These are phyloP conservation scores for Lachnellula cervina DNA, from an alignment of 2,329 filamentous ascomycete species.

Conservation along the genomic window DNA sequence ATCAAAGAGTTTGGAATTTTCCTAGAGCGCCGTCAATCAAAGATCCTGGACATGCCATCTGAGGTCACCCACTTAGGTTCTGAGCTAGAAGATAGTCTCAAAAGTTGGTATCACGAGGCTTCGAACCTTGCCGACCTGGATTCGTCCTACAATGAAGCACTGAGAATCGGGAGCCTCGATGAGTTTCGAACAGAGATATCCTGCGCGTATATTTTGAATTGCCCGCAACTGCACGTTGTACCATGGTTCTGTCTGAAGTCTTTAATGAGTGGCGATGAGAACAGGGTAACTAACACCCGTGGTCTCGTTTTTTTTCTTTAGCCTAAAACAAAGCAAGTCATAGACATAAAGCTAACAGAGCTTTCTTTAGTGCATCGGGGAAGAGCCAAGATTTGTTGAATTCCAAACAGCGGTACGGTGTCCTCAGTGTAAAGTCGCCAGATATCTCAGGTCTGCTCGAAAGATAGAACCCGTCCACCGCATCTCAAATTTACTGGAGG, in stretches of 20 bases:
- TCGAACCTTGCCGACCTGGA: not conserved
- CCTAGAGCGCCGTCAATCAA: not conserved
- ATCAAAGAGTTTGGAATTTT: not conserved
- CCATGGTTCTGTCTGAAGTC: not conserved
- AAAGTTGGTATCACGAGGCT: not conserved
- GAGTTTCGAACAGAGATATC: not conserved
- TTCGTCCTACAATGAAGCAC: not conserved
- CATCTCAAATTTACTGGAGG: not conserved
- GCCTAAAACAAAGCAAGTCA: not conserved
- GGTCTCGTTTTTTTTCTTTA: not conserved
- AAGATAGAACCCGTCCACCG: not conserved
- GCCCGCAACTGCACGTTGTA: constrained; percentile 30
- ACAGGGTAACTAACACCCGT: not conserved
- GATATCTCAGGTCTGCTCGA: not conserved
- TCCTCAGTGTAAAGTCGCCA: not conserved
- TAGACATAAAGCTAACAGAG: too few species aligned
- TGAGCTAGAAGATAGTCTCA: not conserved
- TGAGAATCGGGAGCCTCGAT: not conserved
- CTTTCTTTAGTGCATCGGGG: too few species aligned
- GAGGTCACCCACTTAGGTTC: not conserved
- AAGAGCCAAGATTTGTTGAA: not conserved
- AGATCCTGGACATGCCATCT: not conserved
- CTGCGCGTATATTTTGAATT: constrained; percentile 13
- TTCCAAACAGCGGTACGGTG: not conserved
- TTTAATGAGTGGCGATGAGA: not conserved